Evolutionary conservation across 108 stramenopile species (phyloP), one percentile per base, ranked within the genome.

Genomic region (Mediolabrus comicus): DNA sequence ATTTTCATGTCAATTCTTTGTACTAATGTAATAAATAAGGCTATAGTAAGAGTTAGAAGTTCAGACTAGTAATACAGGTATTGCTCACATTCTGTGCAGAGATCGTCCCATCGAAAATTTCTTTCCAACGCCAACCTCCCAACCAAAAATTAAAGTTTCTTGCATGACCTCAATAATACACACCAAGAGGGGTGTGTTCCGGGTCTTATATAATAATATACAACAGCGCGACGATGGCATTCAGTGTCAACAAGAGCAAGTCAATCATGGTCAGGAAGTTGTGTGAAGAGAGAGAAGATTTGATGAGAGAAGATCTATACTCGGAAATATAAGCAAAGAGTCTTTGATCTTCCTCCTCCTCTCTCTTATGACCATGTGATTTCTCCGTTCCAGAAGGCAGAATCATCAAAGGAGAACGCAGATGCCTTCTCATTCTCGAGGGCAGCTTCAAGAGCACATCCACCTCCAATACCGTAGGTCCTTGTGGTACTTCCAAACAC

Each of bases 281-380:
- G 54, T 41, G 46, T 62, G 14, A 26, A 43, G 26, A 43, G 27
- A 55, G 38, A 30, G 66, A 33, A 43, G 35, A 53, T 56, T 34
- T 58, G 51, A 66, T n/a, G 17, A 60, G 65, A 55, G 54, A 67
- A 62, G 27, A 43, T 41, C 43, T 59, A 43, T 62, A 52, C 13
- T 53, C 41, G 54, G 64, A 28, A 38, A 53, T 74, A 74, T 74
- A 36, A 65, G 49, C 73, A 74, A 59, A 27, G 32, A 59, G 33
- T 51, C n/a, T 39, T 36, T 17, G 36, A 36, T 24, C 9, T 49
- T 22, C 33, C 26, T 62, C 52, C 38, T 36, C 30, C 51, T 59
- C 65, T 53, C 29, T 43, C 11, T 76, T 62, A 76, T 16, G 75
- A 76, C 75, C 75, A 76, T 14, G 75, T 76, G 59, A 76, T 62